A percentile compares a stretch with the other conserved stretches of the same genome.
Conservation (phyloP, 768 basidiomycete genomes). For the Coprinopsis sp. region DNA sequence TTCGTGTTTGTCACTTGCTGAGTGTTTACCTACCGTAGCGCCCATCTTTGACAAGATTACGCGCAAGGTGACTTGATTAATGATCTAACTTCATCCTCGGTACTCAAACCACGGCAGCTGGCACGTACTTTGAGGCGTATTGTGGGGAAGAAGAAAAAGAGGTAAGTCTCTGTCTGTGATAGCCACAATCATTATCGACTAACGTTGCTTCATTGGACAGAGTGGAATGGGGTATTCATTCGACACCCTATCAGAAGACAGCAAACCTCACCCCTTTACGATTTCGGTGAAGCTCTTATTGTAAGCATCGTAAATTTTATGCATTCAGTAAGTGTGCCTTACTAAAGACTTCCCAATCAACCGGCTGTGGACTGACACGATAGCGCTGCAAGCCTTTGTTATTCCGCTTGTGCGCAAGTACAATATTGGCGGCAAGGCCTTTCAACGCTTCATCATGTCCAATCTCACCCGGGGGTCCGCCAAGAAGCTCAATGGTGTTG, state of each 20-base stretch:
- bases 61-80: no score
- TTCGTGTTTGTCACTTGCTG: neutral
- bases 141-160: conserved; percentile 30
- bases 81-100: no score
- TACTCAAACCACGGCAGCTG: no score
- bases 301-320: conserved; percentile 21
- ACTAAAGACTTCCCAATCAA: neutral
- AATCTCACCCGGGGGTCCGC: conserved; percentile 27
- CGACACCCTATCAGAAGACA: conserved; percentile 31
- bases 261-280: conserved; percentile 25
- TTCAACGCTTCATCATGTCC: conserved; percentile 31
- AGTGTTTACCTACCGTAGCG: no score
- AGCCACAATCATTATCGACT: conserved; percentile 42
- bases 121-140: neutral
- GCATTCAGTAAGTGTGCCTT: neutral
- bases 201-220: conserved; percentile 44
- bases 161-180: conserved; percentile 29
- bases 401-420: conserved; percentile 14
- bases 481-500: conserved; percentile 25
- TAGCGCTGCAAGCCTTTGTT: conserved; percentile 14
- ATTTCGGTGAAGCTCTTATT: conserved; percentile 26
- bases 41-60: no score
- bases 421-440: conserved; percentile 20
- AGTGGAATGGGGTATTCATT: conserved; percentile 45
- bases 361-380: conserved; percentile 11